These are phyloP conservation scores for Fraxinus floribunda DNA, from an alignment of 305 asterid genomes.

Conservation along the genomic window DNA sequence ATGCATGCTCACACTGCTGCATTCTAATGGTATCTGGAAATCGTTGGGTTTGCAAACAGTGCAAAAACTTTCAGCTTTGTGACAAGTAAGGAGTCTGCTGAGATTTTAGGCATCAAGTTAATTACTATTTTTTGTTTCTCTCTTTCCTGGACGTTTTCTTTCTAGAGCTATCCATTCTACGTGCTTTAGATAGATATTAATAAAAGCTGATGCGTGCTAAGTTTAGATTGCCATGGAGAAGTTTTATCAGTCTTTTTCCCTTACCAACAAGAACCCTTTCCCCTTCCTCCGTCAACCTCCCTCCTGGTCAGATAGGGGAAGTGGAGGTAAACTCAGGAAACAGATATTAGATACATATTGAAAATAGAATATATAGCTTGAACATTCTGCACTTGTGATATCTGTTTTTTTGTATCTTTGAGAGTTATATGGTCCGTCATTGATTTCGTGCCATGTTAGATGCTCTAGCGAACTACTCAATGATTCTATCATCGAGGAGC, in stretches of 20 bases:
- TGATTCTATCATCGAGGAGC: neutral
- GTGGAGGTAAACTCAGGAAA: neutral
- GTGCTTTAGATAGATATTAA: neutral
- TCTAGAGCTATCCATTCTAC: neutral
- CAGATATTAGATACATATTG: neutral
- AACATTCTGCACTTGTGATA: neutral
- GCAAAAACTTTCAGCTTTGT: conserved; percentile 87
- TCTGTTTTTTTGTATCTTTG: neutral
- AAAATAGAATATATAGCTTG: neutral
- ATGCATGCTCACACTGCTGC: conserved; percentile 90
- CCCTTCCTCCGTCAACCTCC: neutral
- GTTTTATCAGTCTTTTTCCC: neutral
- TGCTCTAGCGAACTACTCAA: neutral
- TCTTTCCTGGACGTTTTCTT: conserved; percentile 1
- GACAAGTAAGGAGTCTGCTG: conserved; percentile 55
- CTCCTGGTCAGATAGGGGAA: neutral
- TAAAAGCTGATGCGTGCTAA: neutral
- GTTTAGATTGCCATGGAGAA: neutral
- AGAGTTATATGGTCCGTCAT: neutral
- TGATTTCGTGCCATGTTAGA: neutral
- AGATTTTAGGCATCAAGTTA: neutral
- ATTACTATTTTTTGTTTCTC: neutral
- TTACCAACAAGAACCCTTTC: neutral
- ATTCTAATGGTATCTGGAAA: conserved; percentile 84
- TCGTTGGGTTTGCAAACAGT: conserved; percentile 85